Conservation (phyloP, 306 rosid genomes). For the Dryas drummondii region DNA sequence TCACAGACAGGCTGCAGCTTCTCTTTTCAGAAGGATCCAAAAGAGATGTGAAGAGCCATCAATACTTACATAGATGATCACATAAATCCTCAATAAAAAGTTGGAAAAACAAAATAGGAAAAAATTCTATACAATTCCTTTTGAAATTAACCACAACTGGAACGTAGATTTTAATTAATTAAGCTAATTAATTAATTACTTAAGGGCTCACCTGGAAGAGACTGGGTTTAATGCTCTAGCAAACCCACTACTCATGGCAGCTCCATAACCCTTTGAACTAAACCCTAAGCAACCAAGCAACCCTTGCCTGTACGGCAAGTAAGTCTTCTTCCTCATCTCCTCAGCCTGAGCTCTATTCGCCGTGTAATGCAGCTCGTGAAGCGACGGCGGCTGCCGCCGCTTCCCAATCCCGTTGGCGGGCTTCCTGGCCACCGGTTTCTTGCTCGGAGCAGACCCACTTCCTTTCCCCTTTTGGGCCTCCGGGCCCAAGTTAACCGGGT, state of each 20-base stretch:
- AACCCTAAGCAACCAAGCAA: slow-evolving; percentile 92
- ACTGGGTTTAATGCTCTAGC: slow-evolving; percentile 96
- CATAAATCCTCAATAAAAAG: slow-evolving; percentile 13
- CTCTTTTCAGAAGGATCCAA: slow-evolving; percentile 20
- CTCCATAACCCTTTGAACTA: slow-evolving; percentile 94
- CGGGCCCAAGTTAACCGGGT: slow-evolving; percentile 25
- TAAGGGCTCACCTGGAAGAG: slow-evolving; percentile 66
- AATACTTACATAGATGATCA: slow-evolving; percentile 25
- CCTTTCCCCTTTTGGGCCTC: slow-evolving; percentile 35
- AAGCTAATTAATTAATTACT: too few species aligned
- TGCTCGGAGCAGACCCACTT: slow-evolving; percentile 31
- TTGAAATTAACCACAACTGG: slow-evolving; percentile 12
- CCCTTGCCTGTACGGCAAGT: slow-evolving; percentile 88
- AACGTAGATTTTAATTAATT: too few species aligned
- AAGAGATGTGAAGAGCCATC: slow-evolving; percentile 12
- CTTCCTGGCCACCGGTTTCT: slow-evolving; percentile 51
- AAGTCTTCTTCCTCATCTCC: slow-evolving; percentile 91
- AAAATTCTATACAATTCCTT: slow-evolving; percentile 39
- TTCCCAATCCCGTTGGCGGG: slow-evolving; percentile 81
- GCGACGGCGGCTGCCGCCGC: slow-evolving; percentile 69
- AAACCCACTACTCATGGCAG: slow-evolving; percentile 88
- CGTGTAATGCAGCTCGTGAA: slow-evolving; percentile 92
- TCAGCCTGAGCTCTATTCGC: slow-evolving; percentile 87
- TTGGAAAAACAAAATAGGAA: not conserved
- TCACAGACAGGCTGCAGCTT: slow-evolving; percentile 12